Evolutionary conservation across 2,329 filamentous ascomycete genomes (phyloP).

Genomic region (Neophaeococcomyces aloes): DNA sequence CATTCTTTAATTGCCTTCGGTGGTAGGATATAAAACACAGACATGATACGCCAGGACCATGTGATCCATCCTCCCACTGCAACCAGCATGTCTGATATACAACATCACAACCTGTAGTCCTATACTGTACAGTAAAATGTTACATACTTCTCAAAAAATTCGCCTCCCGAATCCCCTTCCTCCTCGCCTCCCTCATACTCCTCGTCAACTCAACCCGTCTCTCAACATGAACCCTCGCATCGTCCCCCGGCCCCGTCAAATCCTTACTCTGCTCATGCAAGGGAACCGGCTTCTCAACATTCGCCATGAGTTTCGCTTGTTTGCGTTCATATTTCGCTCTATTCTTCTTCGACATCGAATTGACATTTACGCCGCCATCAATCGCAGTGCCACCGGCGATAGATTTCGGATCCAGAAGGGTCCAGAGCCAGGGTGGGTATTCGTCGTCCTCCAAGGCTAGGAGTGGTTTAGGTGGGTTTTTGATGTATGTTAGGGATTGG

Average conservation of each 20-base stretch:
- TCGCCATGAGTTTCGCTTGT: slow-evolving; percentile 31
- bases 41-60: too few relatives aligned
- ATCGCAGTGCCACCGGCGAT: slow-evolving; percentile 27
- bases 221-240: slow-evolving; percentile 29
- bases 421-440: slow-evolving; percentile 41
- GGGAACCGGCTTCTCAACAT: slow-evolving; percentile 32
- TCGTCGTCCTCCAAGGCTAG: slow-evolving; percentile 37
- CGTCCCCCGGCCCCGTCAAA: slow-evolving; percentile 31
- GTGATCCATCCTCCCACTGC: too few relatives aligned
- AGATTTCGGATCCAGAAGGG: slow-evolving; percentile 30
- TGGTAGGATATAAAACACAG: too few relatives aligned
- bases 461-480: slow-evolving; percentile 34
- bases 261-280: slow-evolving; percentile 37
- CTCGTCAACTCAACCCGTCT: slow-evolving; percentile 34
- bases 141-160: slow-evolving; percentile 41
- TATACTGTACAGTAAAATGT: too few relatives aligned
- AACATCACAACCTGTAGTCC: too few relatives aligned
- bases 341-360: slow-evolving; percentile 37
- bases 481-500: slow-evolving; percentile 36
- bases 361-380: slow-evolving; percentile 20
- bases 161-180: slow-evolving; percentile 36
- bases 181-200: slow-evolving; percentile 35
- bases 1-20: too few relatives aligned
- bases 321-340: slow-evolving; percentile 38
- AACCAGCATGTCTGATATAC: too few relatives aligned